A percentile compares a stretch with the other conserved stretches of the same genome.
phyloP scores from a whole-genome alignment of 2,329 filamentous ascomycete genomes.

The Aureobasidium musti region DNA sequence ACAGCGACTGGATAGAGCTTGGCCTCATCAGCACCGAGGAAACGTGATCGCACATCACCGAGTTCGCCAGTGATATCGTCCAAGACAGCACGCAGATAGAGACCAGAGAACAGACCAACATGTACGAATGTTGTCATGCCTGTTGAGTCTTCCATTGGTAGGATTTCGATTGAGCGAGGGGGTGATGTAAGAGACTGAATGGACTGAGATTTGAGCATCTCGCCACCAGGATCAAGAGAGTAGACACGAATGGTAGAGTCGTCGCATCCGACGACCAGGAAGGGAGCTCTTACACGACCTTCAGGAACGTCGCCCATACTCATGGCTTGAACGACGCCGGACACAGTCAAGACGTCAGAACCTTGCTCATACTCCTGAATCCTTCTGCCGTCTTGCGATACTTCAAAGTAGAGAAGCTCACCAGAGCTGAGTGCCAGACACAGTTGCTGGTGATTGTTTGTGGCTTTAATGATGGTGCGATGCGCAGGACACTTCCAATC shows the following conservation, averaged over 20 bases:
- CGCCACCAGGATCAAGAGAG: slow-evolving; percentile 68
- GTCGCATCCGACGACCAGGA: slow-evolving; percentile 93
- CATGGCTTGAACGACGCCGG: slow-evolving; percentile 90
- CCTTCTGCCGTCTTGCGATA: slow-evolving; percentile 80
- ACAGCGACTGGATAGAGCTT: slow-evolving; percentile 90
- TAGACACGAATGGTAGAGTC: slow-evolving; percentile 94
- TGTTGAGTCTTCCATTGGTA: slow-evolving; percentile 92
- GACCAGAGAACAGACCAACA: slow-evolving; percentile 91
- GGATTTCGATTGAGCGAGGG: slow-evolving; percentile 66
- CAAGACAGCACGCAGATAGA: slow-evolving; percentile 91
- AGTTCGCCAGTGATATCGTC: slow-evolving; percentile 96
- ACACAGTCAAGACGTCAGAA: slow-evolving; percentile 90
- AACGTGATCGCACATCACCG: slow-evolving; percentile 91
- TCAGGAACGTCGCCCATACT: slow-evolving; percentile 91
- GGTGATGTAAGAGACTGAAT: slow-evolving; percentile 34
- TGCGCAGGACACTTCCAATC: slow-evolving; percentile 65
- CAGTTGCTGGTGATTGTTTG: slow-evolving; percentile 90
- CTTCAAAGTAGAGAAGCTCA: slow-evolving; percentile 97
- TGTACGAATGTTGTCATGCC: slow-evolving; percentile 89
- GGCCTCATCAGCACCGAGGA: slow-evolving; percentile 86
- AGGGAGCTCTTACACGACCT: slow-evolving; percentile 84
- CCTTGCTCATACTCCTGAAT: slow-evolving; percentile 75
- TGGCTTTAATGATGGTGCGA: slow-evolving; percentile 89
- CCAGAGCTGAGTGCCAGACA: slow-evolving; percentile 92
- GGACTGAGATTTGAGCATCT: slow-evolving; percentile 34